Base-by-base conservation (phyloP, 352 stramenopile species). In the Aphanomyces stellatus region DNA sequence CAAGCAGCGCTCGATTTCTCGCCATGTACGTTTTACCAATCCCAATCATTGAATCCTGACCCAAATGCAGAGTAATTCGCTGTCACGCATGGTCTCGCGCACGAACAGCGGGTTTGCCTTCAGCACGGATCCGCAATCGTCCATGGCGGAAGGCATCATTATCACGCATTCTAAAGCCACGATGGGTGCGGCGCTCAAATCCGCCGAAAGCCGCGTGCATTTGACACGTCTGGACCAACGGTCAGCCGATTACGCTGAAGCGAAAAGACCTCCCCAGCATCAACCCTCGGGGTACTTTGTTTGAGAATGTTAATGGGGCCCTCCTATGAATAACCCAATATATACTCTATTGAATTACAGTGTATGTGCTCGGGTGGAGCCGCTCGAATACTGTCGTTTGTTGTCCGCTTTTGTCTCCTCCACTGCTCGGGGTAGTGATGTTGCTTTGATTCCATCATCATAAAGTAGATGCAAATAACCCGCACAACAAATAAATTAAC, bases 71-170 rank as follows among this genome's bases (percentile, higher is more conserved):
- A 80, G 80, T 24, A 75, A 78, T 51, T 90, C 84, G 37, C 57
- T 41, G 60, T 59, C 41, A 11, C 42, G 28, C n/a, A 57, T 41
- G 5, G 48, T 67, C 19, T 59, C 60, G 19, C 40, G 46, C 19
- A 25, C 10, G 13, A 87, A 74, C 51, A 87, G 82, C 48, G 85
- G 85, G 28, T 93, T 88, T 69, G 85, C 85, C 33, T 93, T 88
- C 72, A 93, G 85, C 56, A 88, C 88, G 68, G 85, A 93, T 59
- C 78, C 82, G 4, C 79, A 88, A 51, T 91, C 85, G 22, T 85
- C 85, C 46, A 71, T 85, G 70, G 85, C 82, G 37, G 85, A 93
- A 69, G 85, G 80, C 57, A 90, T 90, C 72, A 91, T 93, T 65
- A 77, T 81, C 8, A 88, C 79, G 5, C 49, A 35, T 46, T 46